Evolutionary conservation across 139 green algal species (phyloP).

Genomic region (Nannochloris sp.): DNA sequence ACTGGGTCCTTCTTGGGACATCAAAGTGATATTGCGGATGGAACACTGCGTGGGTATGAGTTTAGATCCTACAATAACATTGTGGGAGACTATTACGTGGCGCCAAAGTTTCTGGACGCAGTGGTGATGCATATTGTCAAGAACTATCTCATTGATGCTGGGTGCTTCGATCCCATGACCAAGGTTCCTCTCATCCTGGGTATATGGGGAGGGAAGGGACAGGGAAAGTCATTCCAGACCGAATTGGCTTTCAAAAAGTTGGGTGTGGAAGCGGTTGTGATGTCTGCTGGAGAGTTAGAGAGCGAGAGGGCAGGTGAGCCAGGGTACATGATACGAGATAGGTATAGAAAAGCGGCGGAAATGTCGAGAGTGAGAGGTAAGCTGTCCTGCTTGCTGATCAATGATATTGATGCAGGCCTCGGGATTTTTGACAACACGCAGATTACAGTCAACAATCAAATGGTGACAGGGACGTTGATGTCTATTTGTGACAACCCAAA

Average conservation of each 20-base stretch:
- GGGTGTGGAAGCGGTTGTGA: conserved; percentile 71
- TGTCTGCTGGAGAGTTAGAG: conserved; percentile 62
- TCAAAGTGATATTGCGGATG: conserved; percentile 70
- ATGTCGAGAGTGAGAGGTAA: conserved; percentile 58
- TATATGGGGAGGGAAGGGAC: conserved; percentile 48
- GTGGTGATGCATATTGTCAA: conserved; percentile 76
- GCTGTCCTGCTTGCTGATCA: conserved; percentile 80
- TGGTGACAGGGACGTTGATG: conserved; percentile 82
- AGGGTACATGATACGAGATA: conserved; percentile 62
- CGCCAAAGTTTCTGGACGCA: conserved; percentile 63
- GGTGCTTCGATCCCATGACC: conserved; percentile 23
- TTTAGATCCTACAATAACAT: conserved; percentile 61
- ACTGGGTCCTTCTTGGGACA: conserved; percentile 54
- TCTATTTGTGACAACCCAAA: conserved; percentile 83
- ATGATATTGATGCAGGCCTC: conserved; percentile 85
- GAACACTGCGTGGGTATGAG: conserved; percentile 46
- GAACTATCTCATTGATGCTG: conserved; percentile 69
- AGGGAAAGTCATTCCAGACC: conserved; percentile 51
- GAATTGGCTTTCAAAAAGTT: conserved; percentile 88
- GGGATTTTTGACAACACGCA: conserved; percentile 55
- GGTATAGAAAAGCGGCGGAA: conserved; percentile 62
- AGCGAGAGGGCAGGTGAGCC: conserved; percentile 40
- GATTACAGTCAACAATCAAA: conserved; percentile 87
- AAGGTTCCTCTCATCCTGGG: conserved; percentile 36
- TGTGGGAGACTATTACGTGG: conserved; percentile 79